Conservation (phyloP, 2,329 filamentous ascomycete genomes). For the Talaromyces rugulosus region DNA sequence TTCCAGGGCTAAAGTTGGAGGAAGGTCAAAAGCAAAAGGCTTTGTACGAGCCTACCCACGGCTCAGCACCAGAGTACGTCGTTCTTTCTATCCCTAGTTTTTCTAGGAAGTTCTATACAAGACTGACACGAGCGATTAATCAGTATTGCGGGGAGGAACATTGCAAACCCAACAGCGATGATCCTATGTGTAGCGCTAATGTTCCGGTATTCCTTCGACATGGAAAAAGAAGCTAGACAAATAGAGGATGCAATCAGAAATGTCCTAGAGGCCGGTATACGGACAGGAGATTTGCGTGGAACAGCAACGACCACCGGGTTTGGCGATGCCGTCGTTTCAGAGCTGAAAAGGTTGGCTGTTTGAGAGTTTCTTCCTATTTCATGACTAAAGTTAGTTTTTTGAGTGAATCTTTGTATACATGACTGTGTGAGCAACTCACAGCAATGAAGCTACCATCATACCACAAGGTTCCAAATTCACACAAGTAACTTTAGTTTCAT, state of each 20-base stretch:
- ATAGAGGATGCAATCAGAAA: slow-evolving; percentile 75
- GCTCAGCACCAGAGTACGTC: slow-evolving; percentile 35
- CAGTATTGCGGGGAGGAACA: slow-evolving; percentile 80
- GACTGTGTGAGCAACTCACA: neutral
- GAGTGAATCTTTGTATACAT: neutral
- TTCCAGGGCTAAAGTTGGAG: slow-evolving; percentile 61
- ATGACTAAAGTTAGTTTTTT: neutral
- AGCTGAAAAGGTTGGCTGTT: slow-evolving; percentile 51
- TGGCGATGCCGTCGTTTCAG: slow-evolving; percentile 69
- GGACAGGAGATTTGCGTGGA: slow-evolving; percentile 79
- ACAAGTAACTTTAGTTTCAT: neutral
- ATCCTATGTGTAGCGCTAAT: slow-evolving; percentile 90
- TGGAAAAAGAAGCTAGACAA: slow-evolving; percentile 67
- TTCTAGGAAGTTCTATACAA: neutral
- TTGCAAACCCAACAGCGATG: slow-evolving; percentile 84
- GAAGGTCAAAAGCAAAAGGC: slow-evolving; percentile 70
- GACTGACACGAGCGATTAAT: slow-evolving; percentile 24
- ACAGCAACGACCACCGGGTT: slow-evolving; percentile 64
- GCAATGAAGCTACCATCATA: neutral
- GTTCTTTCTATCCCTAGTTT: neutral
- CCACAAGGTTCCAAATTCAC: neutral
- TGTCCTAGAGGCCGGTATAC: slow-evolving; percentile 69
- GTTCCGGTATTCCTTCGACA: slow-evolving; percentile 80
- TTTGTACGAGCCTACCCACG: slow-evolving; percentile 93
- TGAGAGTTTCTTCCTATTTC: neutral